Base-by-base conservation (phyloP, 1,284 basidiomycete species). In the Gomphus bonarii region DNA sequence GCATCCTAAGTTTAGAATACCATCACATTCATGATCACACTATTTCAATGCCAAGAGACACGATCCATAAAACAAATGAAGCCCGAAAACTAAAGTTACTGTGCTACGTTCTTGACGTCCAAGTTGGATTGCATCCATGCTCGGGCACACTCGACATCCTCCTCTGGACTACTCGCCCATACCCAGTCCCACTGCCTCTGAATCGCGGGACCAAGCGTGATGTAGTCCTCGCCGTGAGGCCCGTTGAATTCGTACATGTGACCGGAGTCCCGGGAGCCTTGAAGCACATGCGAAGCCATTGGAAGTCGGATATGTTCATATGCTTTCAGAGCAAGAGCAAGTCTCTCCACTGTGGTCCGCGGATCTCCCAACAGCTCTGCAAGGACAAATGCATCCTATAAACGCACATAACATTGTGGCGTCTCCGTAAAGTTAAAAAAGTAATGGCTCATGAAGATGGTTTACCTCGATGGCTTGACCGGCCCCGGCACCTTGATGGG, bases 401-500 rank as follows among this genome's bases (percentile, higher is more conserved):
- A 54, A 11, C 5, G n/a, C n/a, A n/a, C n/a, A n/a, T n/a, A n/a
- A n/a, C n/a, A n/a, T n/a, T n/a, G n/a, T n/a, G n/a, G n/a, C n/a
- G n/a, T n/a, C n/a, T n/a, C n/a, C n/a, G n/a, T 25, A 16, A 36
- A 20, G 1, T 25, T 51, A 33, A 28, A 50, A 44, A 9, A 50
- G 1, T 25, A 5, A 44, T 10, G 14, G 2, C 18, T 25, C 22
- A 4, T 6, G 47, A n/a, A 50, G 30, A 20, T 36, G 16, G 53
- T 60, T 12, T 58, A 78, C 78, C 69, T 81, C 78, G 58, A 81
- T 75, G 2, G 76, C 75, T 62, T 79, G 76, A 1, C 78, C 79
- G 0, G 77, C 79, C 38, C 78, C 78, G 1, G 76, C 75, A 20
- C 76, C 77, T 63, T 76, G 73, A 65, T 76, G 73, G 1, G 78